phyloP scores from a whole-genome alignment of 257 asterid genomes.

The Solanum commersonii region DNA sequence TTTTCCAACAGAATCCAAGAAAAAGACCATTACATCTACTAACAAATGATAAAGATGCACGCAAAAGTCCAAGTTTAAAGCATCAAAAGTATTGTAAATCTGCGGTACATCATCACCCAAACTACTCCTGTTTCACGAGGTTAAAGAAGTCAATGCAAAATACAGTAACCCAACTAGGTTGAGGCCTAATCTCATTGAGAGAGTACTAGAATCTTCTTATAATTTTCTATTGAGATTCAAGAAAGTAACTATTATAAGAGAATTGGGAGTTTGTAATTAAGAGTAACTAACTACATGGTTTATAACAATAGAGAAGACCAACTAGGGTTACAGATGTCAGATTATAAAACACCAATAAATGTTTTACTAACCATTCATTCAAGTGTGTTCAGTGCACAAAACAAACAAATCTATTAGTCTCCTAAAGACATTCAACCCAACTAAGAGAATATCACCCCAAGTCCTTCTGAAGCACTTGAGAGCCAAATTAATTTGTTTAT shows the following conservation, averaged over 20 bases:
- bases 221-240: not conserved
- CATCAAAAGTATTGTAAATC: not conserved
- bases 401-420: no score
- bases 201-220: not conserved
- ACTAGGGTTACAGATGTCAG: no score
- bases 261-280: not conserved
- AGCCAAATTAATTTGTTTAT: not conserved
- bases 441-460: not conserved
- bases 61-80: not conserved
- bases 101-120: not conserved
- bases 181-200: not conserved
- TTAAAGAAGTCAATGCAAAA: not conserved
- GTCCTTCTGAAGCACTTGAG: not conserved
- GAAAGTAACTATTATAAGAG: not conserved
- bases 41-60: not conserved
- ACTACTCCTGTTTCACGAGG: not conserved
- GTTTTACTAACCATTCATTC: not conserved
- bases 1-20: not conserved
- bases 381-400: not conserved
- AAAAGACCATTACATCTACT: not conserved
- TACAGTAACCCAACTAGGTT: not conserved
- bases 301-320: not conserved
- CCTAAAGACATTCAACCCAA: not conserved
- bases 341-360: not conserved
- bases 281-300: not conserved